Conservation (phyloP, 2,329 filamentous ascomycete genomes). For the Diaporthe vaccinii region DNA sequence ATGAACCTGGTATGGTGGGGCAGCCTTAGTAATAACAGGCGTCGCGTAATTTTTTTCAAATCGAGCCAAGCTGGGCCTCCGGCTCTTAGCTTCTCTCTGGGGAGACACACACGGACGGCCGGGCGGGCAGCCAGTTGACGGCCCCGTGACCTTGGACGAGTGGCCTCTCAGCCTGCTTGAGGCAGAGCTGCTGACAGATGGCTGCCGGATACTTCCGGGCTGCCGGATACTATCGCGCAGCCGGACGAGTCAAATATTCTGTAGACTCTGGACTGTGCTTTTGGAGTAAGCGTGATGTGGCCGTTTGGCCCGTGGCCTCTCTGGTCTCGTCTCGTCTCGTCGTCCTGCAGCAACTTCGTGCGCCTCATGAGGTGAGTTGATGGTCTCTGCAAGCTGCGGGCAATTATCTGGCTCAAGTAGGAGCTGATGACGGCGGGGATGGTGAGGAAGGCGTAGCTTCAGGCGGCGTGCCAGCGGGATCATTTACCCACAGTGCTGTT, state of each 20-base stretch:
- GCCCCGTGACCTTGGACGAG: neutral
- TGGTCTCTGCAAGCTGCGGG: neutral
- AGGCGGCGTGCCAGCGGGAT: neutral
- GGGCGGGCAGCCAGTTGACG: neutral
- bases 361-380: constrained; percentile 9
- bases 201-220: neutral
- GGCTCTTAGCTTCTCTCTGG: neutral
- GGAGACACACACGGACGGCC: neutral
- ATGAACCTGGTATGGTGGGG: constrained; percentile 31
- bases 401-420: constrained; percentile 5
- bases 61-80: constrained; percentile 1
- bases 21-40: constrained; percentile 15
- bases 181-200: constrained; percentile 9
- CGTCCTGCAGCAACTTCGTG: constrained; percentile 4
- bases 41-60: constrained; percentile 35
- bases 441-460: neutral
- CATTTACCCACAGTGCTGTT: neutral
- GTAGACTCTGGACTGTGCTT: neutral
- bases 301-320: constrained; percentile 9
- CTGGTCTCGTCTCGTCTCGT: constrained; percentile 15
- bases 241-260: neutral
- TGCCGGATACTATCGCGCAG: neutral
- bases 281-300: neutral
- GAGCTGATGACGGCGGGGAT: neutral
- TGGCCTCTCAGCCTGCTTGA: neutral